A percentile compares a stretch with the other conserved stretches of the same genome.
These are phyloP conservation scores for Argentina anserina DNA, from an alignment of 306 rosid species.

Conservation along the genomic window DNA sequence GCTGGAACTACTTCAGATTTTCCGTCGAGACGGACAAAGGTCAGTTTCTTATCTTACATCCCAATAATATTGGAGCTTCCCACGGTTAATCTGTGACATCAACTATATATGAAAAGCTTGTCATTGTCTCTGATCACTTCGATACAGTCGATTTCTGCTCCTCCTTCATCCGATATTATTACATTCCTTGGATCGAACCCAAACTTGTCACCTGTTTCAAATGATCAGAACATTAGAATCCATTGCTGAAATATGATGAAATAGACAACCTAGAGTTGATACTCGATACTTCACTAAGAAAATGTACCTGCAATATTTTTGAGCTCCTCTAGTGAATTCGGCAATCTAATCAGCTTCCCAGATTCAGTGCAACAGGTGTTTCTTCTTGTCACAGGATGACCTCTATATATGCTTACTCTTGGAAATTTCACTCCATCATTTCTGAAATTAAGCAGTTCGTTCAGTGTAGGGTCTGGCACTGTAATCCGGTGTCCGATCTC, in stretches of 20 bases:
- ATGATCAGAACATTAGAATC: constrained; percentile 5
- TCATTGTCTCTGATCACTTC: constrained; percentile 89
- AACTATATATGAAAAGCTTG: constrained; percentile 55
- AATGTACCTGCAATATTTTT: constrained; percentile 66
- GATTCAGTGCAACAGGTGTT: constrained; percentile 45
- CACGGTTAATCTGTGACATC: constrained; percentile 23
- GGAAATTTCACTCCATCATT: constrained; percentile 28
- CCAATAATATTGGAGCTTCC: not conserved
- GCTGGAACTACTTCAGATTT: not conserved
- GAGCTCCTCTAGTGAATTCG: constrained; percentile 68
- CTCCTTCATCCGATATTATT: constrained; percentile 63
- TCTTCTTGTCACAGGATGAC: constrained; percentile 61
- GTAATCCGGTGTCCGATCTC: constrained; percentile 54
- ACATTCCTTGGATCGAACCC: constrained; percentile 50
- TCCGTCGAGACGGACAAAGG: not conserved
- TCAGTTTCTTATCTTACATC: not conserved
- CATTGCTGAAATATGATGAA: not conserved
- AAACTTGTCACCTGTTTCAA: constrained; percentile 59
- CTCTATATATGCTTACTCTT: constrained; percentile 75
- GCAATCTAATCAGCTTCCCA: constrained; percentile 76
- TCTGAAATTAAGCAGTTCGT: constrained; percentile 28
- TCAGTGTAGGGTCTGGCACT: constrained; percentile 30
- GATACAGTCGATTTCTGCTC: constrained; percentile 67
- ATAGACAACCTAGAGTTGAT: not conserved
- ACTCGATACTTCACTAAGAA: not conserved